phyloP scores from a whole-genome alignment of 2,329 filamentous ascomycete genomes.

The Podosphaera fusca region DNA sequence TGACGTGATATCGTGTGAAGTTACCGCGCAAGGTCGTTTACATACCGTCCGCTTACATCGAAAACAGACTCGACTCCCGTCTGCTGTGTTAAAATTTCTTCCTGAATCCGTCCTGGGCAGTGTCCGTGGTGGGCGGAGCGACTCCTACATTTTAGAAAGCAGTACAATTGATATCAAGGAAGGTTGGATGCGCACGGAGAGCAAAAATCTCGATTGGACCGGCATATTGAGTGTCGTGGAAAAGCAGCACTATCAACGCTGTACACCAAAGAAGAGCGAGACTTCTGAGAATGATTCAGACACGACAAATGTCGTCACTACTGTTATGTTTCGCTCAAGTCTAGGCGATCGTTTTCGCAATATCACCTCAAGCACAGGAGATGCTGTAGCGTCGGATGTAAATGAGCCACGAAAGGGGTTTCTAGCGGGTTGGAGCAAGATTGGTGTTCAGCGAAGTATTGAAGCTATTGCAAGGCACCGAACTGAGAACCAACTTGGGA shows the following conservation, averaged over 20 bases:
- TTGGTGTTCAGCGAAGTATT: constrained; percentile 55
- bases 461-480: constrained; percentile 57
- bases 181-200: constrained; percentile 67
- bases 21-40: constrained; percentile 54
- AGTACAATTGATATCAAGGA: constrained; percentile 58
- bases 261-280: constrained; percentile 10
- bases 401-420: constrained; percentile 26
- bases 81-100: constrained; percentile 51
- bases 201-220: constrained; percentile 60
- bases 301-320: constrained; percentile 47
- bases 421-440: constrained; percentile 37
- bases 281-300: constrained; percentile 11
- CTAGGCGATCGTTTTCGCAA: constrained; percentile 37
- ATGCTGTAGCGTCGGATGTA: constrained; percentile 18
- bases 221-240: constrained; percentile 61
- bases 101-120: constrained; percentile 32
- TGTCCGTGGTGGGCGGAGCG: constrained; percentile 36
- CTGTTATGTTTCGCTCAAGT: constrained; percentile 47
- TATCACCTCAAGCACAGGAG: constrained; percentile 17
- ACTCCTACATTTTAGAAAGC: constrained; percentile 60
- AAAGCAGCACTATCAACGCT: constrained; percentile 39
- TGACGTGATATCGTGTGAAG: constrained; percentile 53
- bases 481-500: constrained; percentile 54
- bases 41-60: constrained; percentile 61
- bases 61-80: constrained; percentile 58